Percentiles rank a stretch among this genome's conserved stretches.
phyloP scores from a whole-genome alignment of 495 filamentous ascomycete genomes.

The Annulohypoxylon nitens region DNA sequence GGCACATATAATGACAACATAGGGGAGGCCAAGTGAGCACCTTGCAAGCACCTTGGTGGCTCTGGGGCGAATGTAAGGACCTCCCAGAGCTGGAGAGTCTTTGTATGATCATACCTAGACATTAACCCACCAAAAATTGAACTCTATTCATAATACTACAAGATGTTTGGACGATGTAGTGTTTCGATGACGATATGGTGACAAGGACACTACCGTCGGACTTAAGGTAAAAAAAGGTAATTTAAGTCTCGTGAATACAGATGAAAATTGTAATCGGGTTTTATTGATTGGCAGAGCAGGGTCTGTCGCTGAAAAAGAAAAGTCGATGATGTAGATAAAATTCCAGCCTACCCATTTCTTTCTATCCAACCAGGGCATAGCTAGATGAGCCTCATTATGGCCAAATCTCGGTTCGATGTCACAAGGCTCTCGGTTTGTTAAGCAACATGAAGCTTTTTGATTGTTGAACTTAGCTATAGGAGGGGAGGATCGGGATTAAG shows the following conservation, averaged over 20 bases:
- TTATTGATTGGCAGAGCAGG: too few species aligned
- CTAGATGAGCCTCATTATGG: too few species aligned
- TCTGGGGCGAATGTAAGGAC: background rate
- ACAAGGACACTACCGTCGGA: conserved; percentile 1
- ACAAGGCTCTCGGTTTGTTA: too few species aligned
- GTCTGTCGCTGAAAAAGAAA: too few species aligned
- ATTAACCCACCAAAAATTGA: background rate
- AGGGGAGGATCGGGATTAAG: too few species aligned
- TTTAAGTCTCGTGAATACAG: background rate
- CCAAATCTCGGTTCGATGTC: too few species aligned
- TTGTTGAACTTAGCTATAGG: too few species aligned
- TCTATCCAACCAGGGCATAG: too few species aligned
- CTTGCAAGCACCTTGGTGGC: conserved; percentile 1
- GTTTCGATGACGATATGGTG: conserved; percentile 24
- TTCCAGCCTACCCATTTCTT: too few species aligned
- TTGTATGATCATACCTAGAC: conserved; percentile 10
- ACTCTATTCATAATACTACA: conserved; percentile 1
- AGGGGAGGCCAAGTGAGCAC: background rate
- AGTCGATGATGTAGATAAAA: too few species aligned
- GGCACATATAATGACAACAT: background rate
- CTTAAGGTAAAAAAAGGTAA: conserved; percentile 6
- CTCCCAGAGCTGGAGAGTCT: background rate
- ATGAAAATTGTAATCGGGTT: background rate
- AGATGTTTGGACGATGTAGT: background rate
- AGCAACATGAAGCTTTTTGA: too few species aligned